phyloP scores from a whole-genome alignment of 2,329 filamentous ascomycete species.

The Metarhizium rileyi region DNA sequence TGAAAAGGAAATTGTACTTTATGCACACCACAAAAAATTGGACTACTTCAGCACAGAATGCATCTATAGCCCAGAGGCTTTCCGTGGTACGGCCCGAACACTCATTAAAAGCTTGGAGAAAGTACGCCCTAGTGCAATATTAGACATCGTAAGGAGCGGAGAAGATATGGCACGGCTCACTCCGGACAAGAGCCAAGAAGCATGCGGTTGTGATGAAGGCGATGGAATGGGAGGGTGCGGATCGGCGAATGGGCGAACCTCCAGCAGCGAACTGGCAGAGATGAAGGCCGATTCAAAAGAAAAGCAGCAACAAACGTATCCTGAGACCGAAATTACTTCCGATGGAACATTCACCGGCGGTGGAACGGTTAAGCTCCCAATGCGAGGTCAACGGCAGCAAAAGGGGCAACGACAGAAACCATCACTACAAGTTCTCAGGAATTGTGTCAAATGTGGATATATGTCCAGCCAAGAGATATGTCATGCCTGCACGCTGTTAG shows the following conservation, averaged over 20 bases:
- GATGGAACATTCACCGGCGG: conserved; percentile 13
- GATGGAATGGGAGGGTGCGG: conserved; percentile 60
- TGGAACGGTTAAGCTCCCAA: conserved; percentile 24
- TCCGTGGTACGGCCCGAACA: conserved; percentile 80
- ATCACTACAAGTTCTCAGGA: conserved; percentile 66
- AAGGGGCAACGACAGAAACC: conserved; percentile 14
- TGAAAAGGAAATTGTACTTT: conserved; percentile 97
- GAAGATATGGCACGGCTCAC: conserved; percentile 88
- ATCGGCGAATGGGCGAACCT: conserved; percentile 48
- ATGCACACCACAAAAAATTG: conserved; percentile 91
- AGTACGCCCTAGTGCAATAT: conserved; percentile 83
- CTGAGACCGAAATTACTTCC: conserved; percentile 24
- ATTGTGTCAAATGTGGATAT: conserved; percentile 83
- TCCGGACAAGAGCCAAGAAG: conserved; percentile 26
- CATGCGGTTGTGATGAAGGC: conserved; percentile 27
- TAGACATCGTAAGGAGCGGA: conserved; percentile 89
- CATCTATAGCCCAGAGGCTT: conserved; percentile 95
- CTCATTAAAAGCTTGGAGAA: conserved; percentile 93
- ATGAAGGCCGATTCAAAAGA: conserved; percentile 52
- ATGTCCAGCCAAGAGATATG: conserved; percentile 91
- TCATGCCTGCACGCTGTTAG: conserved; percentile 84
- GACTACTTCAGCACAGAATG: conserved; percentile 99
- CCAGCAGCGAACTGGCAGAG: conserved; percentile 68
- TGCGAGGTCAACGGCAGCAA: conserved; percentile 17
- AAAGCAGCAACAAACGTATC: conserved; percentile 10